Base-by-base conservation (phyloP, 345 rosid genomes). In the Moringa oleifera region DNA sequence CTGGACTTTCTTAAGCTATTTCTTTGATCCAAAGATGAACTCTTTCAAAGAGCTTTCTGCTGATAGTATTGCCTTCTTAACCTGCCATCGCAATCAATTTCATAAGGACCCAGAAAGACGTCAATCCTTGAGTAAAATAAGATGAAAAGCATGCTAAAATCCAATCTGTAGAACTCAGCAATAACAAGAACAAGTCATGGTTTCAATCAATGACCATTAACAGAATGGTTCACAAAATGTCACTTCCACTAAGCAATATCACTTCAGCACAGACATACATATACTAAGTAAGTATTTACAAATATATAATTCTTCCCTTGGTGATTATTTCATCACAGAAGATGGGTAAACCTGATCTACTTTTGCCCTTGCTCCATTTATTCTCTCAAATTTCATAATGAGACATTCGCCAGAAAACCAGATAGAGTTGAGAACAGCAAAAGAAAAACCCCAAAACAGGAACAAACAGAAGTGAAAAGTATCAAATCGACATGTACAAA, bases 1-100 rank as follows among this genome's bases (percentile, higher is more conserved):
- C 62, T 15, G 66, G 57, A 57, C 58, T 67, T 53, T 36, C 77
- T 61, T 53, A 17, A 74, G 58, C 54, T 76, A 77, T 50, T 63
- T 67, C 58, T 76, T 80, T 18, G 89, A 73, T 68, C 90, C 94
- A 50, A 82, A 70, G 66, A 91, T 41, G 25, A 74, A 82, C 31
- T 77, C 88, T 64, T 85, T 89, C 22, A 76, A 72, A 7, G 83
- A 85, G 53, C 64, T 79, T 76, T 85, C 80, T 0, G 74, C 95
- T 23, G 87, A 83, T 51, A 66, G 49, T 68, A 91, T 85, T 23
- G 75, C 81, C 68, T 68, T 75, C 72, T 82, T 89, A 57, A 91
- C 69, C 98, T 89, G 98, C 69, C 69, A 70, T 69, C 25, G 23
- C 51, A 51, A 36, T 4, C 19, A 54, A 55, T 18, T 18, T 65